Evolutionary conservation across 1,284 basidiomycete species (phyloP).

Genomic region (Cryptococcus neoformans): DNA sequence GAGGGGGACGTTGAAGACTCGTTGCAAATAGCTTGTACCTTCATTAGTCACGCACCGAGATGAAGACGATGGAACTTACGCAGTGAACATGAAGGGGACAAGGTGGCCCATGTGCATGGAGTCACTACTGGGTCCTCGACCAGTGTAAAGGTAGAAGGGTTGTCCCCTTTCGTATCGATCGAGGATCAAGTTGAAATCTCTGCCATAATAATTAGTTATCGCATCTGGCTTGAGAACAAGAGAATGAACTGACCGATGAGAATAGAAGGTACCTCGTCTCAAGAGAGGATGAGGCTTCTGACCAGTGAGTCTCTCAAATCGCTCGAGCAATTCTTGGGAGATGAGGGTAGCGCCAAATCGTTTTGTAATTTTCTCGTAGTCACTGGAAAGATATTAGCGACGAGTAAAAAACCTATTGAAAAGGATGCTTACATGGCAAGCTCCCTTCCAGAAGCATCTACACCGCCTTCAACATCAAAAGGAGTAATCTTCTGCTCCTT

Average conservation of each 20-base stretch:
- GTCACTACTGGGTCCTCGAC: constrained; percentile 91
- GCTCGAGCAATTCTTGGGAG: constrained; percentile 70
- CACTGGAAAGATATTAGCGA: constrained; percentile 48
- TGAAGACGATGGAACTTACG: constrained; percentile 57
- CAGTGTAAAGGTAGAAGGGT: constrained; percentile 98
- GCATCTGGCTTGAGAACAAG: neutral
- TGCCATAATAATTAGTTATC: neutral
- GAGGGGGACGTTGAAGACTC: constrained; percentile 90
- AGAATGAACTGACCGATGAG: constrained; percentile 71
- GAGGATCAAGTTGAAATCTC: constrained; percentile 88
- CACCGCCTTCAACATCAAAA: constrained; percentile 95
- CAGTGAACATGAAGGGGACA: constrained; percentile 96
- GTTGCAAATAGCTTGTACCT: constrained; percentile 79
- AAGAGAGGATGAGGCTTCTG: constrained; percentile 86
- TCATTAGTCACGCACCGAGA: neutral
- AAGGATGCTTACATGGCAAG: constrained; percentile 60
- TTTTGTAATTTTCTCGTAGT: constrained; percentile 93
- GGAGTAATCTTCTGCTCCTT: constrained; percentile 88
- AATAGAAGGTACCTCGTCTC: constrained; percentile 94
- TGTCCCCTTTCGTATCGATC: constrained; percentile 96
- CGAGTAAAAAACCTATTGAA: neutral
- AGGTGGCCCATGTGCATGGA: constrained; percentile 99
- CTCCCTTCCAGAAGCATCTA: constrained; percentile 83
- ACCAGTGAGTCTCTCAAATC: constrained; percentile 91
- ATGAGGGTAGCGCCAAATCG: constrained; percentile 91